These are phyloP conservation scores for Crithidia expoeki DNA, from an alignment of 208 protist species.

Conservation along the genomic window DNA sequence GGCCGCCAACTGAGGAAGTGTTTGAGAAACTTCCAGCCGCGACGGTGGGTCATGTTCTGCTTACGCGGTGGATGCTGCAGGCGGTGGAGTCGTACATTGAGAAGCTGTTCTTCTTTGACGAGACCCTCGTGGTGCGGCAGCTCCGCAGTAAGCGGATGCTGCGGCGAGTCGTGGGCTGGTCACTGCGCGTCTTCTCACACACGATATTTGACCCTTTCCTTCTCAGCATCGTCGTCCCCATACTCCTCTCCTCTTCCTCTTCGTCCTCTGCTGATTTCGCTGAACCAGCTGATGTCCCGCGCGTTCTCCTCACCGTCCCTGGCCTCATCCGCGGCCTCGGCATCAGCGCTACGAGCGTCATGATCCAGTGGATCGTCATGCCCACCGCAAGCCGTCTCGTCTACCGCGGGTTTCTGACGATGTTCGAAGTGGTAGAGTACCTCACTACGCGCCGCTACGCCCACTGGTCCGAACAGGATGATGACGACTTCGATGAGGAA, in stretches of 20 bases:
- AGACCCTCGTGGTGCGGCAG: conserved; percentile 66
- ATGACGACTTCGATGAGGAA: conserved; percentile 8
- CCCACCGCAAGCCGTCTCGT: conserved; percentile 57
- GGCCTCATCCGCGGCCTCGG: conserved; percentile 40
- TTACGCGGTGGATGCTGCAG: conserved; percentile 47
- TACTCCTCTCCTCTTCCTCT: conserved; percentile 39
- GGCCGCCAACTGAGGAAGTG: conserved; percentile 27
- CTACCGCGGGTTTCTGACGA: conserved; percentile 67
- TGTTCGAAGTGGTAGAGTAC: conserved; percentile 75
- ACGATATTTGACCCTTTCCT: conserved; percentile 70
- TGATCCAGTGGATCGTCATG: conserved; percentile 56
- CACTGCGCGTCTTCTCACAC: conserved; percentile 59
- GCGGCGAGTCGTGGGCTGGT: conserved; percentile 59
- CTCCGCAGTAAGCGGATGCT: conserved; percentile 67
- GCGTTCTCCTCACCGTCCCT: conserved; percentile 40
- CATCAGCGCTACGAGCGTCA: conserved; percentile 40
- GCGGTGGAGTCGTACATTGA: conserved; percentile 52
- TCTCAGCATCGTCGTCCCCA: conserved; percentile 60
- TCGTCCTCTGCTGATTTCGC: background rate
- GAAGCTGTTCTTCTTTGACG: conserved; percentile 64
- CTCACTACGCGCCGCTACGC: conserved; percentile 76
- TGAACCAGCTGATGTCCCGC: conserved; percentile 7
- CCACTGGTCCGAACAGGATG: conserved; percentile 38
- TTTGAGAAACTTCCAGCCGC: conserved; percentile 18
- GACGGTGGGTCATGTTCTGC: conserved; percentile 32